Evolutionary conservation across 2,329 filamentous ascomycete species (phyloP).

Genomic region (Xylaria sp.): DNA sequence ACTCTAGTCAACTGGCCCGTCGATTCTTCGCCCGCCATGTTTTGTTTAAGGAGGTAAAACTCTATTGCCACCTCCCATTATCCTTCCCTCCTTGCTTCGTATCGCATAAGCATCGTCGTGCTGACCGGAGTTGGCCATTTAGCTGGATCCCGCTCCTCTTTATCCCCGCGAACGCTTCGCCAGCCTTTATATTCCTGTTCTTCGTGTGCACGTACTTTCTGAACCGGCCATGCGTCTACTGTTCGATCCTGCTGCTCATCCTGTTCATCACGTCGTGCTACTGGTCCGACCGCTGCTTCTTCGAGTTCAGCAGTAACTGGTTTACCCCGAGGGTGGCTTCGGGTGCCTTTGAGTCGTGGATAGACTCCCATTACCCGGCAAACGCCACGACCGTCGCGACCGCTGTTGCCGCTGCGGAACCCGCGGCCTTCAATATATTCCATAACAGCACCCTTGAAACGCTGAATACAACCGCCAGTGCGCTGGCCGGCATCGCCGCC

Average conservation of each 20-base stretch:
- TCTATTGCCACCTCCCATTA: not conserved
- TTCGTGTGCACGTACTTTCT: constrained; percentile 94
- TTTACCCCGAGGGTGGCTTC: constrained; percentile 74
- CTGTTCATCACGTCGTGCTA: constrained; percentile 91
- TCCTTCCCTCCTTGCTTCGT: not conserved
- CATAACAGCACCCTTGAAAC: constrained; percentile 59
- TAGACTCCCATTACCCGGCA: constrained; percentile 43
- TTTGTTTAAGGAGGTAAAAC: constrained; percentile 64
- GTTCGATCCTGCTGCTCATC: constrained; percentile 91
- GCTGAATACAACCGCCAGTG: constrained; percentile 72
- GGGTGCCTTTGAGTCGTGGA: constrained; percentile 73
- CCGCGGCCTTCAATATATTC: constrained; percentile 41
- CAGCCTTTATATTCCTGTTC: constrained; percentile 85
- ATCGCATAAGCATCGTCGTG: constrained; percentile 1
- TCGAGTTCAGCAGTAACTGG: constrained; percentile 92
- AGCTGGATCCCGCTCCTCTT: constrained; percentile 89
- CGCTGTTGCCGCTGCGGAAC: constrained; percentile 40
- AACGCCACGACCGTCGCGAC: constrained; percentile 33
- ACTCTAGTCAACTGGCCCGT: not conserved
- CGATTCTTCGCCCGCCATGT: constrained; percentile 51
- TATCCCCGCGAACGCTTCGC: constrained; percentile 84
- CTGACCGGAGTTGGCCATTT: constrained; percentile 12
- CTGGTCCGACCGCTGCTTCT: constrained; percentile 89
- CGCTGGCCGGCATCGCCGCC: constrained; percentile 69
- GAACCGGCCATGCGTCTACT: constrained; percentile 96